A percentile compares a stretch with the other conserved stretches of the same genome.
Evolutionary conservation across 805 yeast genomes (phyloP).

Genomic region (Pichia rugopelliculosa): DNA sequence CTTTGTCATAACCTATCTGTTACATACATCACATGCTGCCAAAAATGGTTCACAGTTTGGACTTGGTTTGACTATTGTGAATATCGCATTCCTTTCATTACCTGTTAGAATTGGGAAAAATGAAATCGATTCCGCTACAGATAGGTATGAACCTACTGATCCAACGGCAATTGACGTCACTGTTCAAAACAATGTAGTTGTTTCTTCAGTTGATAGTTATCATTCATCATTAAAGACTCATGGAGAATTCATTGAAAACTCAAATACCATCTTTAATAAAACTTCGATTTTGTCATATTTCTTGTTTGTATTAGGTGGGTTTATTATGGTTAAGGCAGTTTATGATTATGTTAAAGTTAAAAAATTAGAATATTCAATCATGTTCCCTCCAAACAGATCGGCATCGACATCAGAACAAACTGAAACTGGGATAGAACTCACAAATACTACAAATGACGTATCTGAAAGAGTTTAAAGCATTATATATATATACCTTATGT

Average conservation of each 20-base stretch:
- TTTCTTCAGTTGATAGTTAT: slow-evolving; percentile 24
- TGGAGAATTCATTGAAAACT: slow-evolving; percentile 4
- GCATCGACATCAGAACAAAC: not conserved
- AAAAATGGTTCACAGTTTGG: slow-evolving; percentile 94
- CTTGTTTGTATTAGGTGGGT: slow-evolving; percentile 60
- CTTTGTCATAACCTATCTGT: slow-evolving; percentile 77
- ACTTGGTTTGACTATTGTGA: slow-evolving; percentile 73
- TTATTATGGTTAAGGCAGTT: slow-evolving; percentile 59
- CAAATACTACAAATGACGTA: not conserved
- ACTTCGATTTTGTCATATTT: slow-evolving; percentile 51
- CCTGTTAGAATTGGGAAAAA: slow-evolving; percentile 31
- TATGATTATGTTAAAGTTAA: slow-evolving; percentile 69
- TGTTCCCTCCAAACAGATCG: slow-evolving; percentile 13
- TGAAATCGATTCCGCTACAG: slow-evolving; percentile 13
- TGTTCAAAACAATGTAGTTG: slow-evolving; percentile 12
- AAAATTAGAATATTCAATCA: slow-evolving; percentile 59
- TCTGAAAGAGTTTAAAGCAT: not conserved
- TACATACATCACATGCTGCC: slow-evolving; percentile 96
- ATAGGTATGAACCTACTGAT: slow-evolving; percentile 44
- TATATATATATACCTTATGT: not conserved
- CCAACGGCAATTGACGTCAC: slow-evolving; percentile 50
- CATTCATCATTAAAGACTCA: slow-evolving; percentile 18
- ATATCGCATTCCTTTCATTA: slow-evolving; percentile 54
- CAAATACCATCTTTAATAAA: slow-evolving; percentile 6
- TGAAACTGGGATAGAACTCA: not conserved